Conservation (phyloP, 2,329 filamentous ascomycete genomes). For the Eurotiales sp. region DNA sequence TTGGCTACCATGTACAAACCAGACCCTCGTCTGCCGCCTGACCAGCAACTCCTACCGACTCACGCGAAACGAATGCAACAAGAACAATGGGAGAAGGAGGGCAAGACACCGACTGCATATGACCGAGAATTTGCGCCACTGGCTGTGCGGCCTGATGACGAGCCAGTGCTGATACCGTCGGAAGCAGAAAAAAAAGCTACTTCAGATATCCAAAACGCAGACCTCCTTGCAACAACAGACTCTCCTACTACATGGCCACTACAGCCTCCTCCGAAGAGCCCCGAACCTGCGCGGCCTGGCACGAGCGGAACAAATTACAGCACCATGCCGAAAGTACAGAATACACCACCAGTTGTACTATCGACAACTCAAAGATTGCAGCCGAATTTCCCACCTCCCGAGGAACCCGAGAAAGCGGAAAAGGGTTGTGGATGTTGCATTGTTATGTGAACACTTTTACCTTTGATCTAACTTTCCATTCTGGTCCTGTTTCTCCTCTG, state of each 20-base stretch:
- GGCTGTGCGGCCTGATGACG: constrained; percentile 45
- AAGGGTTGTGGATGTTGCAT: constrained; percentile 67
- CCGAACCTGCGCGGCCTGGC: constrained; percentile 32
- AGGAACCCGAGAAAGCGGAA: constrained; percentile 54
- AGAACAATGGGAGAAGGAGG: constrained; percentile 92
- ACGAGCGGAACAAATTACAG: constrained; percentile 49
- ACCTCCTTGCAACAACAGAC: constrained; percentile 1
- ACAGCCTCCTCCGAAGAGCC: constrained; percentile 29
- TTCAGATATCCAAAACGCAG: constrained; percentile 9
- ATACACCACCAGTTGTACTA: constrained; percentile 31
- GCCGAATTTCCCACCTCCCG: constrained; percentile 44
- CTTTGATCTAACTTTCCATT: too few species aligned
- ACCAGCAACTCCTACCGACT: constrained; percentile 92
- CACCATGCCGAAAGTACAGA: constrained; percentile 46
- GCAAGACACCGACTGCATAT: constrained; percentile 78
- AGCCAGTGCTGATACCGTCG: constrained; percentile 20
- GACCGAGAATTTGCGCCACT: constrained; percentile 84
- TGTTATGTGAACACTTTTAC: constrained; percentile 71
- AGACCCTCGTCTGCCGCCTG: constrained; percentile 86
- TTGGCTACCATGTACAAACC: constrained; percentile 92
- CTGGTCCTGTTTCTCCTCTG: too few species aligned
- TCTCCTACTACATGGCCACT: constrained; percentile 22
- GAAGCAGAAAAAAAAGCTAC: constrained; percentile 17
- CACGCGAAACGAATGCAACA: constrained; percentile 88
- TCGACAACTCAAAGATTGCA: constrained; percentile 38